Evolutionary conservation across 208 protist genomes (phyloP).

Genomic region (Trypanosoma brucei): DNA sequence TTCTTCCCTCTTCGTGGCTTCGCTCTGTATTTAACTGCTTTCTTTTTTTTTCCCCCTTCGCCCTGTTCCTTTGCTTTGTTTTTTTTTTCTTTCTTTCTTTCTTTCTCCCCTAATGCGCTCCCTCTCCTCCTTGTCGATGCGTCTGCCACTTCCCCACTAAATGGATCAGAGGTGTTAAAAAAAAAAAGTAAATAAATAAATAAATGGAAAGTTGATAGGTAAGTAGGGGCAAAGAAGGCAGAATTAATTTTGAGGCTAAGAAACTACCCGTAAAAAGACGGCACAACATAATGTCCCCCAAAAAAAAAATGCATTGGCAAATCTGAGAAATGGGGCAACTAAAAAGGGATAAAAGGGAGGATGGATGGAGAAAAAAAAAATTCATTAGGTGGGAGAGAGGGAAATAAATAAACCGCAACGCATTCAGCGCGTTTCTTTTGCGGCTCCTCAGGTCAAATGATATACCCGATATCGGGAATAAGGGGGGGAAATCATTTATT

Average conservation of each 20-base stretch:
- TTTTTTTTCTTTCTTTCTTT: neutral
- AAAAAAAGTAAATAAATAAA: slow-evolving; percentile 23
- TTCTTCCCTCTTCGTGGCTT: no score
- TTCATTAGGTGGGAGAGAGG: neutral
- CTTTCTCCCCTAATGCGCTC: neutral
- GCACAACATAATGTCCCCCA: neutral
- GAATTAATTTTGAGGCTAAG: slow-evolving; percentile 2
- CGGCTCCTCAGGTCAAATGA: no score
- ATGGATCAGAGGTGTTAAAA: slow-evolving; percentile 2
- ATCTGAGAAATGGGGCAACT: no score
- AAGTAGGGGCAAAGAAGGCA: slow-evolving; percentile 13
- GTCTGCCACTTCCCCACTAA: no score
- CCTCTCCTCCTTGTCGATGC: no score
- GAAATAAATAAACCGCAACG: slow-evolving; percentile 3
- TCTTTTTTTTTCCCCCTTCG: no score
- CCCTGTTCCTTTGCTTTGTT: no score
- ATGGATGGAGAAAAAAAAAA: no score
- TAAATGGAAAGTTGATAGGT: neutral
- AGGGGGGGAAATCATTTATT: no score
- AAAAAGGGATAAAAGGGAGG: no score
- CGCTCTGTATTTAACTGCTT: no score
- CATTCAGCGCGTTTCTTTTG: slow-evolving; percentile 1
- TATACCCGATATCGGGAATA: no score
- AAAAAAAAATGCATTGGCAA: slow-evolving; percentile 1
- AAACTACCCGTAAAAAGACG: neutral